phyloP scores from a whole-genome alignment of 495 filamentous ascomycete species.

The Aspergillus nidulans region DNA sequence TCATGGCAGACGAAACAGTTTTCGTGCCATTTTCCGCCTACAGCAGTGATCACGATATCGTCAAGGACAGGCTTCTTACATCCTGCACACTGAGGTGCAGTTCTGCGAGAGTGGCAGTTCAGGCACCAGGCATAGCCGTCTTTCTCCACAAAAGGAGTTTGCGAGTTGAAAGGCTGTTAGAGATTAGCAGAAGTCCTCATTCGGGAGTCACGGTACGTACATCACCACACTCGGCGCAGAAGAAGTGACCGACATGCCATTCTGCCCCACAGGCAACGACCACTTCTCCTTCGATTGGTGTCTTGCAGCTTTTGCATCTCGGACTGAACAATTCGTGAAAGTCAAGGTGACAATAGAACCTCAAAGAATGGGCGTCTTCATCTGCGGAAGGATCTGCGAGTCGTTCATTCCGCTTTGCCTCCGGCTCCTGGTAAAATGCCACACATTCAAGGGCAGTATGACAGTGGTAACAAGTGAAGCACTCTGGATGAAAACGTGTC shows the following conservation, averaged over 20 bases:
- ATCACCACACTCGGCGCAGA: constrained; percentile 98
- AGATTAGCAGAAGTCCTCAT: constrained; percentile 7
- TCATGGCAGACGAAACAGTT: constrained; percentile 83
- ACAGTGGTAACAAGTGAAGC: constrained; percentile 88
- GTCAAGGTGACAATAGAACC: constrained; percentile 97
- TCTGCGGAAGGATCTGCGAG: constrained; percentile 54
- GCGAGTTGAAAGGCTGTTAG: constrained; percentile 64
- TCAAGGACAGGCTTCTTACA: constrained; percentile 83
- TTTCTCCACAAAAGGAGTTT: constrained; percentile 90
- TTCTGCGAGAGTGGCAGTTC: constrained; percentile 85
- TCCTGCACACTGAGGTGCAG: constrained; percentile 78
- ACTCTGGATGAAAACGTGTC: constrained; percentile 87
- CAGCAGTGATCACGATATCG: constrained; percentile 76
- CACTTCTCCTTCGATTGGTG: constrained; percentile 96
- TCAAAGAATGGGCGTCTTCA: constrained; percentile 56
- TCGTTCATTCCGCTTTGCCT: constrained; percentile 61
- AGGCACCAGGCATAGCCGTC: constrained; percentile 99
- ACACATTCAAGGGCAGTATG: constrained; percentile 85
- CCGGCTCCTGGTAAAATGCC: constrained; percentile 91
- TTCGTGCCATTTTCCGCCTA: constrained; percentile 92
- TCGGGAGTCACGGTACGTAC: constrained; percentile 28
- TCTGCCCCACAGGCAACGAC: constrained; percentile 87
- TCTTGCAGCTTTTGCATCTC: constrained; percentile 93
- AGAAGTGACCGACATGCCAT: constrained; percentile 98
- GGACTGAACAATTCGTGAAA: constrained; percentile 95